Base-by-base conservation (phyloP, 495 filamentous ascomycete genomes). In the Geopyxis carbonaria region DNA sequence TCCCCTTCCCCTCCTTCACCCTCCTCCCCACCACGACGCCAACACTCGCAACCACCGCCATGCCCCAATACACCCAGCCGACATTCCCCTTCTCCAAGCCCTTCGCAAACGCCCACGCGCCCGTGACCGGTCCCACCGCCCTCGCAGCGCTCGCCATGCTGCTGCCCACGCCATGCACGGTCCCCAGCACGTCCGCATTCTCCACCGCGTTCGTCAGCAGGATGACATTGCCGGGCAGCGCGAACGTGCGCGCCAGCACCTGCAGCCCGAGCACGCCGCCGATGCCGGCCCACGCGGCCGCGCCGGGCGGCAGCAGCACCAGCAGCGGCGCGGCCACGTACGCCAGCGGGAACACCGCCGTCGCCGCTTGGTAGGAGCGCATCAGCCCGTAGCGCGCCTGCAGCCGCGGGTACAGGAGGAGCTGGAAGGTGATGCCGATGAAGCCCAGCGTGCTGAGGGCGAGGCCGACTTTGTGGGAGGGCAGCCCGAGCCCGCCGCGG, bases 161-260 rank as follows among this genome's bases (percentile, higher is more conserved):
- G 47, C 78, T 74, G 2, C 70, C 76, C 0, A 76, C 62, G 0
- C 79, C 79, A 44, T 83, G 75, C 0, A 86, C 62, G 1, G 76
- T 80, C 0, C 77, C 76, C 5, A 84, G 54, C 2, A 78, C 65
- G 4, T 50, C 61, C 3, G 69, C 66, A 27, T 71, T 61, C 2
- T 78, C 72, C n/a, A 73, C 69, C 10, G 64, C 64, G 44, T 83
- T 80, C 11, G 75, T 81, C 34, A 84, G 61, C 0, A 86, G 57
- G 10, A 83, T 80, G 0, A 78, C 67, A 1, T 69, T 70, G 4
- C 68, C 69, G 0, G 80, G 78, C 0, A 79, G 61, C 2, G 72
- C 73, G 48, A 84, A 82, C 3, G 78, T 82, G 29, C 76, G 64
- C 1, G 75, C 80, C 13, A 73, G 57, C 18, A 83, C 78, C 52